Evolutionary conservation across 768 basidiomycete genomes (phyloP).

Genomic region (Paxillus ammoniavirescens): DNA sequence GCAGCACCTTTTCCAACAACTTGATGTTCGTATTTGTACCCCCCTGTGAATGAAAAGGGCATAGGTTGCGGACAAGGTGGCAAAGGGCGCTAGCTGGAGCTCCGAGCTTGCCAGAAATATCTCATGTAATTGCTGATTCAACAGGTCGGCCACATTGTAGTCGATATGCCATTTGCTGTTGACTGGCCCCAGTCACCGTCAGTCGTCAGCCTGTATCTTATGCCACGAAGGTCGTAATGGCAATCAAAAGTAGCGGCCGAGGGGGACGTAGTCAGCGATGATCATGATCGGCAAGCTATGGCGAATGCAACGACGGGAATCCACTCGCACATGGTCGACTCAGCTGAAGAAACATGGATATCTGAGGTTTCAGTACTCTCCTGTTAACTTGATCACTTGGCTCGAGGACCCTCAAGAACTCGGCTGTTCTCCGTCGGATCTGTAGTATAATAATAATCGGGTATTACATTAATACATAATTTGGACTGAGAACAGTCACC

Average conservation of each 20-base stretch:
- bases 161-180: conserved; percentile 44
- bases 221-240: conserved; percentile 50
- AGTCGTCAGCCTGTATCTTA: conserved; percentile 43
- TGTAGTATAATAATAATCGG: no score
- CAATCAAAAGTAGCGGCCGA: conserved; percentile 50
- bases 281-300: no score
- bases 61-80: neutral
- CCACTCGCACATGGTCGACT: no score
- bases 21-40: neutral
- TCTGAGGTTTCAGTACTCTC: no score
- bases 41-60: neutral
- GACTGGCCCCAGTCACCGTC: neutral
- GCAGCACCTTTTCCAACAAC: no score
- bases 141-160: conserved; percentile 17
- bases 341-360: no score
- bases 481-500: no score
- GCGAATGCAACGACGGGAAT: no score
- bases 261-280: conserved; percentile 50
- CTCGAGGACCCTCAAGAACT: no score
- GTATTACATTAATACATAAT: no score
- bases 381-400: no score
- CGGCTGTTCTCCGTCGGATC: no score
- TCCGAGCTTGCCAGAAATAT: conserved; percentile 45
- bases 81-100: conserved; percentile 45
- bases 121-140: neutral